phyloP scores from a whole-genome alignment of 129 eudicot genomes.

The Artemisia argyi region DNA sequence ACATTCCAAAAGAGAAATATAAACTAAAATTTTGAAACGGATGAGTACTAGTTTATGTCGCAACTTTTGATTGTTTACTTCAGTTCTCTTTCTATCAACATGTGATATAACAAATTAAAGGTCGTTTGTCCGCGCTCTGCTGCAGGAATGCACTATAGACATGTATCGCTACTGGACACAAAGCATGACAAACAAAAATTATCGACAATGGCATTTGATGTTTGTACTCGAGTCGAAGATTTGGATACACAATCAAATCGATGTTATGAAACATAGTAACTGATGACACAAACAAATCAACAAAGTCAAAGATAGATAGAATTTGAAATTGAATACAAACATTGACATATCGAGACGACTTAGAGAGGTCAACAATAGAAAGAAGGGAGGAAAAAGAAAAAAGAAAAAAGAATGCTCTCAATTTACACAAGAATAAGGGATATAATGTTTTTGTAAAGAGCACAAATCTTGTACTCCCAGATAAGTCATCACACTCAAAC shows the following conservation, averaged over 20 bases:
- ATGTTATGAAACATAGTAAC: neutral
- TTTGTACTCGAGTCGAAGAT: neutral
- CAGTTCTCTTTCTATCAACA: too few species aligned
- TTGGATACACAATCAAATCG: neutral
- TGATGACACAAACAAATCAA: neutral
- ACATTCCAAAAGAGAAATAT: too few species aligned
- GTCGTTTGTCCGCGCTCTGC: too few species aligned
- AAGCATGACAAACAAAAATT: too few species aligned
- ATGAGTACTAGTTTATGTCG: too few species aligned
- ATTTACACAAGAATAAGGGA: slow-evolving; percentile 37
- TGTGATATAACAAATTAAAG: too few species aligned
- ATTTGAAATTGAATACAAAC: slow-evolving; percentile 19
- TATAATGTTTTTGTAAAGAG: slow-evolving; percentile 11
- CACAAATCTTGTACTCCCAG: slow-evolving; percentile 25
- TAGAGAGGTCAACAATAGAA: slow-evolving; percentile 11
- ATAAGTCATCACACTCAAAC: slow-evolving; percentile 27
- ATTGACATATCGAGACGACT: slow-evolving; percentile 3
- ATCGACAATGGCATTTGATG: too few species aligned
- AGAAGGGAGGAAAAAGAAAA: too few species aligned
- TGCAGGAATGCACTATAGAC: too few species aligned
- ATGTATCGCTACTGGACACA: too few species aligned
- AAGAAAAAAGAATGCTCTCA: slow-evolving; percentile 20
- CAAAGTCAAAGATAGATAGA: slow-evolving; percentile 8
- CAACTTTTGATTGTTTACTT: too few species aligned
- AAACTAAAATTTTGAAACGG: too few species aligned